Evolutionary conservation across 495 filamentous ascomycete species (phyloP), one percentile per base, ranked within the genome.

Genomic region (Cercophora samala): DNA sequence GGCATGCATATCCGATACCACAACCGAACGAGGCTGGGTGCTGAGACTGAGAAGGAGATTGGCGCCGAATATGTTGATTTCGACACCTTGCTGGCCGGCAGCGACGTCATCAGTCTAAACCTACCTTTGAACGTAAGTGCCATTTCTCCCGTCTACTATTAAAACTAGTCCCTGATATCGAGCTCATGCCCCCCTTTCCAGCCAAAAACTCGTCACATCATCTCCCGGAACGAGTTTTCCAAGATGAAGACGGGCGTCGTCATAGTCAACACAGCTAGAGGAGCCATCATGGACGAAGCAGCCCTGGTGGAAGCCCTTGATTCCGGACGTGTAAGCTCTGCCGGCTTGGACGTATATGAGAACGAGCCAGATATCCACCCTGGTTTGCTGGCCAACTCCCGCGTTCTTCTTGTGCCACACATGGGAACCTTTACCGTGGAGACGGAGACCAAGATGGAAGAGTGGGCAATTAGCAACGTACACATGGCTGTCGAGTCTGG

Each of bases 281-380:
- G 88, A 17, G 87, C 85, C 22, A 83, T 91, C 46, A 89, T 91
- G 61, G 89, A 92, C 72, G 89, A 91, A 69, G 86, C 78, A 1
- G 90, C 89, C 17, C 85, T 93, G 22, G 91, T 91, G 9, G 81
- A 83, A 23, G 89, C 90, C 0, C 77, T 94, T 1, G 84, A 89
- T 19, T 85, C 82, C 2, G 90, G 90, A 11, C 87, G 89, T 76
- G 90, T 92, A 64, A 80, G 79, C 58, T 83, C 83, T 64, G 81
- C 84, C 64, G 91, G 91, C n/a, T 80, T 93, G 37, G 91, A 93
- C 72, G 91, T 93, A n/a, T 93, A 85, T 69, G 91, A 93, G 78
- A 81, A 91, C 25, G 91, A 93, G 77, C 91, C 91, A 0, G 76
- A 85, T 37, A 81, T 95, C 46, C 89, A 94, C 71, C 80, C 85